These are phyloP conservation scores for Pseudophaeomoniella oleicola DNA, from an alignment of 2,329 filamentous ascomycete species.

Conservation along the genomic window DNA sequence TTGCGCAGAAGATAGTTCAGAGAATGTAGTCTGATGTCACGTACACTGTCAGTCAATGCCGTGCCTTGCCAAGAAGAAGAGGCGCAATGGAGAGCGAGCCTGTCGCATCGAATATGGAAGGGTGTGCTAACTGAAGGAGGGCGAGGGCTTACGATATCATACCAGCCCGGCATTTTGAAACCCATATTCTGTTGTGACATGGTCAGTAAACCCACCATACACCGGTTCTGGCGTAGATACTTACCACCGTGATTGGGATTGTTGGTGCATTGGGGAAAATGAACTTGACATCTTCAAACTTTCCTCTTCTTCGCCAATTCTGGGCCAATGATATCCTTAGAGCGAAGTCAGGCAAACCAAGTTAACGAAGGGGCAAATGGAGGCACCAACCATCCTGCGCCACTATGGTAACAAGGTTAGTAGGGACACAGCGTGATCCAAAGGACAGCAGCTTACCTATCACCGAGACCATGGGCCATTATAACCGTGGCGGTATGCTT, in stretches of 20 bases:
- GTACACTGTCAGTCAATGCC: not conserved
- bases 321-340: constrained; percentile 61
- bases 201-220: not conserved
- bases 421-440: constrained; percentile 1
- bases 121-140: not conserved
- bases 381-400: constrained; percentile 28
- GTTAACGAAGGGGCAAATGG: not conserved
- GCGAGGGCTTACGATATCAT: constrained; percentile 31
- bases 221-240: no score
- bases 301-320: constrained; percentile 67
- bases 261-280: constrained; percentile 80
- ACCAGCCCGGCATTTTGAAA: constrained; percentile 62
- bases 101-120: constrained; percentile 14
- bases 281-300: constrained; percentile 83
- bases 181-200: constrained; percentile 46
- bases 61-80: no score
- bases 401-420: constrained; percentile 19
- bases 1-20: constrained; percentile 25
- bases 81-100: constrained; percentile 3
- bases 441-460: constrained; percentile 52
- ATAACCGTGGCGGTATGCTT: constrained; percentile 91
- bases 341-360: not conserved
- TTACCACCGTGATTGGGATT: constrained; percentile 72
- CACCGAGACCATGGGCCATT: constrained; percentile 82
- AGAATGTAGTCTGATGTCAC: constrained; percentile 20